Evolutionary conservation across 306 rosid genomes (phyloP).

Genomic region (Glycine latifolia): DNA sequence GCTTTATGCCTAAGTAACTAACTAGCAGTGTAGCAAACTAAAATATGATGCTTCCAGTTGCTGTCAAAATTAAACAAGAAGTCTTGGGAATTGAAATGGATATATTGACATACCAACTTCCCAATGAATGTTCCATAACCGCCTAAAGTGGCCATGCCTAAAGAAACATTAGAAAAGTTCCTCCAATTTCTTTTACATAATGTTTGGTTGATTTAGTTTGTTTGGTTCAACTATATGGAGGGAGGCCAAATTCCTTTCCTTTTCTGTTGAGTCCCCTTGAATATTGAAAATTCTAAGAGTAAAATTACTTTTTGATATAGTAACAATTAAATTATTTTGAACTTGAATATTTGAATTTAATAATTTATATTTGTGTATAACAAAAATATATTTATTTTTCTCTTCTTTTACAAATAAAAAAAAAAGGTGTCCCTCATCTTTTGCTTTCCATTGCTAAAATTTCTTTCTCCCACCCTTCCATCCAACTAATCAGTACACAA

Average conservation of each 20-base stretch:
- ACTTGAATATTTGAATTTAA: not conserved
- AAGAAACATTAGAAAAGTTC: not conserved
- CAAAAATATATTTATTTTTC: not conserved
- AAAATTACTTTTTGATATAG: not conserved
- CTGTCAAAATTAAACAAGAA: slow-evolving; percentile 20
- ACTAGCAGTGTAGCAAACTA: not conserved
- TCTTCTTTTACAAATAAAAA: not conserved
- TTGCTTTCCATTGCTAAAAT: not conserved
- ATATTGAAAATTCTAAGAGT: not conserved
- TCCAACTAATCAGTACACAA: not conserved
- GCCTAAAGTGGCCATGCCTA: slow-evolving; percentile 65
- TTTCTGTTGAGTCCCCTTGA: not conserved
- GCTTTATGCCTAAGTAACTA: slow-evolving; percentile 4
- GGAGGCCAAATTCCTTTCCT: not conserved
- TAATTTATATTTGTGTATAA: not conserved
- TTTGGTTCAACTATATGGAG: not conserved
- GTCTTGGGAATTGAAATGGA: not conserved
- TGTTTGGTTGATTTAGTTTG: not conserved
- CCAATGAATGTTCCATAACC: slow-evolving; percentile 73
- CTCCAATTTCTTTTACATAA: too few relatives aligned
- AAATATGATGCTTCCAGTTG: slow-evolving; percentile 7
- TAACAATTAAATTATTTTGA: not conserved
- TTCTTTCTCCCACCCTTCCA: not conserved
- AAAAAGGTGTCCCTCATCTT: not conserved
- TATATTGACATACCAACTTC: slow-evolving; percentile 49